These are phyloP conservation scores for Colletotrichum paranaense DNA, from an alignment of 2,329 filamentous ascomycete species.

Conservation along the genomic window DNA sequence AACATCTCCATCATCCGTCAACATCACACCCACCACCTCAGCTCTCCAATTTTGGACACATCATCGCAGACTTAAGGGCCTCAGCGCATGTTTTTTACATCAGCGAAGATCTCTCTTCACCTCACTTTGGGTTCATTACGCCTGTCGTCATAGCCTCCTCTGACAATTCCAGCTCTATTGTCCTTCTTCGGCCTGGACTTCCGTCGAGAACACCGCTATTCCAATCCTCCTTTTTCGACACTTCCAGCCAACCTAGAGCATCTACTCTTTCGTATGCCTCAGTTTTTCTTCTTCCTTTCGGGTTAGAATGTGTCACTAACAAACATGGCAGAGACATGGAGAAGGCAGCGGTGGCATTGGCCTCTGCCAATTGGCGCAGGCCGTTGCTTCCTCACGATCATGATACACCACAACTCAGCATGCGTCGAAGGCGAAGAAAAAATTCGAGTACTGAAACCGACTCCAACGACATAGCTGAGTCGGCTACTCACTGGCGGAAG, in stretches of 20 bases:
- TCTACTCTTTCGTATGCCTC: background rate
- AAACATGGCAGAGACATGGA: background rate
- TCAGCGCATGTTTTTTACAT: constrained; percentile 29
- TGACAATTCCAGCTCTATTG: background rate
- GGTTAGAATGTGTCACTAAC: background rate
- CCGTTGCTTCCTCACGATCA: background rate
- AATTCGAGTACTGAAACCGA: background rate
- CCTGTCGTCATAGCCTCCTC: background rate
- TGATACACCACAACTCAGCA: background rate
- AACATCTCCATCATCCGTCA: background rate
- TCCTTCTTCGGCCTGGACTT: background rate
- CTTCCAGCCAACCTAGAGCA: background rate
- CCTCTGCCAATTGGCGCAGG: constrained; percentile 25
- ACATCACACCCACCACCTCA: constrained; percentile 18
- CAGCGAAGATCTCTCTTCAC: constrained; percentile 23
- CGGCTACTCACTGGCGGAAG: constrained; percentile 17
- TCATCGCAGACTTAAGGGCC: constrained; percentile 27
- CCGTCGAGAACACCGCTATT: background rate
- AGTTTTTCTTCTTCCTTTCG: background rate
- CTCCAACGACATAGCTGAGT: constrained; percentile 5
- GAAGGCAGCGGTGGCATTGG: constrained; percentile 1
- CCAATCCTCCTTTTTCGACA: background rate
- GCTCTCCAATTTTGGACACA: constrained; percentile 22
- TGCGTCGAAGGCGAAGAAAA: constrained; percentile 4
- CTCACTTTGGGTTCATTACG: background rate